Evolutionary conservation across 441 rosid genomes (phyloP).

Genomic region (Omphalea diandra): DNA sequence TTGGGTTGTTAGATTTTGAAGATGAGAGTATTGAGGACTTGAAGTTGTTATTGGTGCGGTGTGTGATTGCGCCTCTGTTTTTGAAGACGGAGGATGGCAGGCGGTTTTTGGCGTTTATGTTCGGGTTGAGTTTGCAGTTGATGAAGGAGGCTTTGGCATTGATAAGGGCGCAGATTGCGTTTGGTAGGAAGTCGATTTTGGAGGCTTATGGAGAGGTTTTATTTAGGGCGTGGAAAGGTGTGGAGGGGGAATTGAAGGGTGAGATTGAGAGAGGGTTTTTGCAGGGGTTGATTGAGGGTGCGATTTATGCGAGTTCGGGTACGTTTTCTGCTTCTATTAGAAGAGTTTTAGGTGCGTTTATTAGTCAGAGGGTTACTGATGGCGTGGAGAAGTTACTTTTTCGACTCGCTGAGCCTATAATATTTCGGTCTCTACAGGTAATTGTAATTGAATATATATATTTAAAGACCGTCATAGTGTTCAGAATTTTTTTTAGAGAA

Average conservation of each 20-base stretch:
- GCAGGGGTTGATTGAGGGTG: conserved; percentile 69
- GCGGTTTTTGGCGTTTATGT: conserved; percentile 69
- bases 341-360: conserved; percentile 78
- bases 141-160: conserved; percentile 78
- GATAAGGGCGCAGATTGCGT: conserved; percentile 79
- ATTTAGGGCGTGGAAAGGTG: conserved; percentile 82
- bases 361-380: conserved; percentile 61
- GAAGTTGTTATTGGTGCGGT: conserved; percentile 68
- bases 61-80: conserved; percentile 76
- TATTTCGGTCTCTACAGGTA: conserved; percentile 91
- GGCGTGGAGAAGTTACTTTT: conserved; percentile 91
- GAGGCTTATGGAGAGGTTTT: conserved; percentile 80
- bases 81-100: conserved; percentile 85
- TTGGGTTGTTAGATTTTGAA: conserved; percentile 72
- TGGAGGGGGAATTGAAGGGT: conserved; percentile 47
- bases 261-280: conserved; percentile 79
- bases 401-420: conserved; percentile 77
- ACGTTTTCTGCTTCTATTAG: conserved; percentile 68
- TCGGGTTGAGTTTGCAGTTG: conserved; percentile 73
- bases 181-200: conserved; percentile 80
- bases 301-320: conserved; percentile 57
- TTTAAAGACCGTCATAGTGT: no score
- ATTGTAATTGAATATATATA: not conserved
- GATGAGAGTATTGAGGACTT: conserved; percentile 90
- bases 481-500: no score